These are phyloP conservation scores for Gastrolobium bilobum DNA, from an alignment of 306 rosid genomes.

Conservation along the genomic window DNA sequence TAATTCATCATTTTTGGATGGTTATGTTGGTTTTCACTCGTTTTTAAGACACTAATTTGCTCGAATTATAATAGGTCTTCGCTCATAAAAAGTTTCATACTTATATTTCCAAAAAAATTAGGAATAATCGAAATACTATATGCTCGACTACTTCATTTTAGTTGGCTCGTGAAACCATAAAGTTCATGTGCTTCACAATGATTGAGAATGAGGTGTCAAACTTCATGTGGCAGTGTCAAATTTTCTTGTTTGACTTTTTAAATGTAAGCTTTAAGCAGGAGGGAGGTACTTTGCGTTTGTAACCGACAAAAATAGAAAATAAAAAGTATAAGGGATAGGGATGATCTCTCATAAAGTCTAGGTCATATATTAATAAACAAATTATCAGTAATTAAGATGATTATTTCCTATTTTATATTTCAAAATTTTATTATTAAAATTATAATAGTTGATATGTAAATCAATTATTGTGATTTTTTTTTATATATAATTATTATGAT, in stretches of 20 bases:
- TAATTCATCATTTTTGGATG: too few relatives aligned
- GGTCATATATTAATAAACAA: too few relatives aligned
- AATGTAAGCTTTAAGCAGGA: background rate
- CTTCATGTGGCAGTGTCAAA: background rate
- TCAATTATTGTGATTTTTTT: too few relatives aligned
- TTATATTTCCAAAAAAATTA: background rate
- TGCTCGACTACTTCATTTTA: background rate
- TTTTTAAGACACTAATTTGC: background rate
- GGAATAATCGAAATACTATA: background rate
- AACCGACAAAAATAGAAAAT: background rate
- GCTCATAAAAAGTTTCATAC: background rate
- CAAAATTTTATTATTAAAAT: too few relatives aligned
- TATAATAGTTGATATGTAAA: too few relatives aligned
- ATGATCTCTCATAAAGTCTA: too few relatives aligned
- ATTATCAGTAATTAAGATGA: too few relatives aligned
- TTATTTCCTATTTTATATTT: too few relatives aligned
- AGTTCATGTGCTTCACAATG: slow-evolving; percentile 14
- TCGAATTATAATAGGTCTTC: background rate
- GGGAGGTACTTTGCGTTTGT: background rate
- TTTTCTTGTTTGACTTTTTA: background rate
- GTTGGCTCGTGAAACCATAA: background rate
- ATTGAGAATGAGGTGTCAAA: background rate
- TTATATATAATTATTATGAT: too few relatives aligned
- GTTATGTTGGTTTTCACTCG: too few relatives aligned
- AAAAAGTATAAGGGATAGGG: too few relatives aligned